Conservation (phyloP, 225 moss, liverwort and hornwort genomes). For the Marchantia paleacea region DNA sequence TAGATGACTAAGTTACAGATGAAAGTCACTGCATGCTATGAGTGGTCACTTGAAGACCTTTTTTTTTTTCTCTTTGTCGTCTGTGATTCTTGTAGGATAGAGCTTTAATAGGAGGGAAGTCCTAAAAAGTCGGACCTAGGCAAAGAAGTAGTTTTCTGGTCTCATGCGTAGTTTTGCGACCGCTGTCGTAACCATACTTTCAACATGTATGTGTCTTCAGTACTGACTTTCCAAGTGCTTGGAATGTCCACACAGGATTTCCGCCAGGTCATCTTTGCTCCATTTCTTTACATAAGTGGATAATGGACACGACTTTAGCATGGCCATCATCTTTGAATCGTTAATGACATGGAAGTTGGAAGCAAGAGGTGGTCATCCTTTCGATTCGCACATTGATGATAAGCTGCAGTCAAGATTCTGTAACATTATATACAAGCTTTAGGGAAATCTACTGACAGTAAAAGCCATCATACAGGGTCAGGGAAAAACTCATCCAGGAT, state of each 20-base stretch:
- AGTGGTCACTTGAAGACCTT: not conserved
- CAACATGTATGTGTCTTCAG: not conserved
- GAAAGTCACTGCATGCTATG: not conserved
- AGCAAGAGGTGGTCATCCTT: slow-evolving; percentile 30
- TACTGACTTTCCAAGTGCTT: not conserved
- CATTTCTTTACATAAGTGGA: not conserved
- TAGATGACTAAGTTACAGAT: not conserved
- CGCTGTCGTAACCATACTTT: not conserved
- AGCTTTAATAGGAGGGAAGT: too few species aligned
- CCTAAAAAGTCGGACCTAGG: too few species aligned
- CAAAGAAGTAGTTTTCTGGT: too few species aligned
- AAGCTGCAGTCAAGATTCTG: not conserved
- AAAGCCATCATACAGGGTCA: not conserved
- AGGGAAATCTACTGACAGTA: not conserved
- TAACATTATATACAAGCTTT: not conserved
- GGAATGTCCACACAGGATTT: not conserved
- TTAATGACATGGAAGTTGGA: slow-evolving; percentile 24
- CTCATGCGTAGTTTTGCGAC: too few species aligned
- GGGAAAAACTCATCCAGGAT: not conserved
- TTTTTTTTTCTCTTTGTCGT: not conserved
- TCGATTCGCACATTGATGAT: slow-evolving; percentile 26
- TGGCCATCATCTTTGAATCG: not conserved
- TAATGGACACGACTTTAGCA: slow-evolving; percentile 3
- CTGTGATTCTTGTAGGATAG: too few species aligned
- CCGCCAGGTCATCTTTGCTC: not conserved